These are phyloP conservation scores for Verticillium albo-atrum DNA, from an alignment of 2,329 filamentous ascomycete genomes.

Conservation along the genomic window DNA sequence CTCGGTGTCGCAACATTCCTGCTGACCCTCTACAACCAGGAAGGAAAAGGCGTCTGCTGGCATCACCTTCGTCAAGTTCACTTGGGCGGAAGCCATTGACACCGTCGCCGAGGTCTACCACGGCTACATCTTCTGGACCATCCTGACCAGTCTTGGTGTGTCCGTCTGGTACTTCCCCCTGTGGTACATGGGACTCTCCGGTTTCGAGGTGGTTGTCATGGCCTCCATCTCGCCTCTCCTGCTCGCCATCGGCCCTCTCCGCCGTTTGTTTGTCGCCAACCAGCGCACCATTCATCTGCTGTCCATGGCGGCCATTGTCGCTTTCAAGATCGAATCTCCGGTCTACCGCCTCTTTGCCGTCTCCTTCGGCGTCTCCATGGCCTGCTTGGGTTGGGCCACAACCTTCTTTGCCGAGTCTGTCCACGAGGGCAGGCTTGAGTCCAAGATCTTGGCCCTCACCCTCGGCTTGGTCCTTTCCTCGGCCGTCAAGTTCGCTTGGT, in stretches of 20 bases:
- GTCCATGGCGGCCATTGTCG: constrained; percentile 72
- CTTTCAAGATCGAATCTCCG: constrained; percentile 72
- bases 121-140: constrained; percentile 94
- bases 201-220: constrained; percentile 89
- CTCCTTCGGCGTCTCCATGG: constrained; percentile 74
- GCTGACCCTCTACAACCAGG: constrained; percentile 36
- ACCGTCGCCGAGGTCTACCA: constrained; percentile 86
- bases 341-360: constrained; percentile 74
- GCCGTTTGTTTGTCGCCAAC: constrained; percentile 64
- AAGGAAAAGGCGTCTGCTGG: constrained; percentile 71
- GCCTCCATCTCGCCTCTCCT: constrained; percentile 76
- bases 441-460: constrained; percentile 73
- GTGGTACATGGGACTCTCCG: constrained; percentile 98
- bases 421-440: constrained; percentile 72
- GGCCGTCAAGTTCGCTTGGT: constrained; percentile 86
- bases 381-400: constrained; percentile 79
- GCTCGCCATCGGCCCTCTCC: constrained; percentile 65
- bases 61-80: constrained; percentile 68
- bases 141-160: constrained; percentile 83
- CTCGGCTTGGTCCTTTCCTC: constrained; percentile 81
- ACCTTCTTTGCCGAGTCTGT: constrained; percentile 74
- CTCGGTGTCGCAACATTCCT: too few species aligned
- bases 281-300: constrained; percentile 68
- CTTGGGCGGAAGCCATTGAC: constrained; percentile 70
- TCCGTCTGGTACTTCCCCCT: constrained; percentile 97